Base-by-base conservation (phyloP, 768 basidiomycete species). In the Naganishia friedmannii region DNA sequence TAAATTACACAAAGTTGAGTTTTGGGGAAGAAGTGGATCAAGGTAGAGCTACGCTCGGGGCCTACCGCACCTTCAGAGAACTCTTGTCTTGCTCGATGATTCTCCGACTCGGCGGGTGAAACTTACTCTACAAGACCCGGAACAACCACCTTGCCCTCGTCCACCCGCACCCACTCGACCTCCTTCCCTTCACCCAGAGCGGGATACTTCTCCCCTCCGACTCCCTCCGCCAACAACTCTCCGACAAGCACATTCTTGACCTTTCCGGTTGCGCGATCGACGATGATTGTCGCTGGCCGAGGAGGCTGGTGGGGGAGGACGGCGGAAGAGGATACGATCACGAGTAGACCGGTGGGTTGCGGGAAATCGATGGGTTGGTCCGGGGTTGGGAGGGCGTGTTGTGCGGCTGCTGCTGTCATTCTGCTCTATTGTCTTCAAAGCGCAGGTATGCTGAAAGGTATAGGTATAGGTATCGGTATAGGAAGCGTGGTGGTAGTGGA, bases 51-150 rank as follows among this genome's bases (percentile, higher is more conserved):
- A 42, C 9, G 15, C 42, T 42, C 42, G 15, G 15, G 42, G 42
- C 39, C 28, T 12, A 29, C 26, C 1, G 21, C 10, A 2, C 19
- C 54, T 53, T 31, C 39, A 39, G 2, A 42, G 15, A 2, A 8
- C 15, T 5, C 42, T 42, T 13, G 7, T 13, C 15, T 42, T 13
- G 15, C 42, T 17, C 42, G 15, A 13, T 17, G 9, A 17, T 42
- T 10, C 15, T 2, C 15, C 9, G 42, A 10, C 42, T 17, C 42
- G n/a, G n/a, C n/a, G n/a, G n/a, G n/a, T 2, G 42, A 42, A 42
- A 83, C 87, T 68, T 75, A 90, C 91, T 93, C 91, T 53, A 93
- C 87, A 39, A 92, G 84, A 28, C 91, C 91, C 8, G 91, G 91
- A 19, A 93, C 83, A 37, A 93, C 77, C 69, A 86, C 84, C 53